Base-by-base conservation (phyloP, 805 yeast genomes). In the Wickerhamomyces chambardii region DNA sequence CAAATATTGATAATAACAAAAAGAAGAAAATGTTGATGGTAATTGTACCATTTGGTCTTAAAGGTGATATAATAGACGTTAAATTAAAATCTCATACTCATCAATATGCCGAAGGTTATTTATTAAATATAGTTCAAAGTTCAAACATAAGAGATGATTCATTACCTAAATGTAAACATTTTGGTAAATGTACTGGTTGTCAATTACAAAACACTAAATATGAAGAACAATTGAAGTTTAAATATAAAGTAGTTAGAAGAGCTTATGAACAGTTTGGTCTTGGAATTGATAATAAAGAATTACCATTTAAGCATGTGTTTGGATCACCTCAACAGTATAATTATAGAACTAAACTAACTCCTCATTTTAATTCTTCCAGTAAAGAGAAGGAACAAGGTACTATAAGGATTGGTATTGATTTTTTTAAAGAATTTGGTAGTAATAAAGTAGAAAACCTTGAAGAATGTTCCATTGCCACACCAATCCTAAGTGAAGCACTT, bases 331-430 rank as follows among this genome's bases (percentile, higher is more conserved):
- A 74, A 34, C 66, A 78, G 43, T 83, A 71, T 52, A 63, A 66
- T 29, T 90, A 90, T 59, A 68, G 98, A 50, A 87, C 97, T 0
- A 90, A 90, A 51, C 68, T 90, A 27, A 92, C 98, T 1, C 98
- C 98, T 1, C 98, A 90, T 59, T 92, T 89, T 59, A 84, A 81
- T 78, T 33, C 92, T 84, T n/a, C n/a, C n/a, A n/a, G n/a, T n/a
- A n/a, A n/a, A n/a, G n/a, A n/a, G n/a, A n/a, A n/a, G n/a, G 28
- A 70, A 73, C 50, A 46, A 28, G 44, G 50, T 30, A 49, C 60
- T 25, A 85, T 89, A 11, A 66, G 73, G 24, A 61, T 85, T 32
- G 95, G 95, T 1, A 84, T 84, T 55, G 87, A 85, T 6, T 59
- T 72, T 36, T 75, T 74, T 46, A 84, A 84, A 6, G 78, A 75